phyloP scores from a whole-genome alignment of 176 grass and related monocot species.

The Otatea glauca region DNA sequence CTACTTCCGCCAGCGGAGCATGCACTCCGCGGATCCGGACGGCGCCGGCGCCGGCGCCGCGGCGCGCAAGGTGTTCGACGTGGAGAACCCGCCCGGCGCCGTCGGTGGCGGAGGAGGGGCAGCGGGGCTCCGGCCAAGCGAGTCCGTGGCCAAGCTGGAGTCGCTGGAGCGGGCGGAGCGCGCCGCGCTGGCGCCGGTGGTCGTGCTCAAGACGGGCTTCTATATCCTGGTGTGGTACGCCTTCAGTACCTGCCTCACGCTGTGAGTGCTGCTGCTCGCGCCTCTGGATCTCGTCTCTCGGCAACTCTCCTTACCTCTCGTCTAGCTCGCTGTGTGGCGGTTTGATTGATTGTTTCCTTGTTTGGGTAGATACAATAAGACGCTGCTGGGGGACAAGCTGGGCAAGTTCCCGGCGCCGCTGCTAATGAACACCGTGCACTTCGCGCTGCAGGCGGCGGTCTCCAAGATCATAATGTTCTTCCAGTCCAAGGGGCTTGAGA shows the following conservation, averaged over 20 bases:
- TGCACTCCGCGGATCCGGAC: constrained; percentile 51
- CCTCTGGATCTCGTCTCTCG: constrained; percentile 30
- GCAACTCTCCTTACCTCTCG: not conserved
- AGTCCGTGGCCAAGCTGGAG: constrained; percentile 87
- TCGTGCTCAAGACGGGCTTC: constrained; percentile 72
- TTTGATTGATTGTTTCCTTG: constrained; percentile 10
- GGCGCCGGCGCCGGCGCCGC: not conserved
- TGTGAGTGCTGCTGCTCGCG: constrained; percentile 56
- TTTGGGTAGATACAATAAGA: constrained; percentile 85
- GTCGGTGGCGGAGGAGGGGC: not conserved
- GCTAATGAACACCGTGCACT: constrained; percentile 99
- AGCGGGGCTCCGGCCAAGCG: constrained; percentile 59
- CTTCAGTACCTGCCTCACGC: constrained; percentile 97
- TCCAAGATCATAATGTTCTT: constrained; percentile 80
- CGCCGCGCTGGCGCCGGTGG: constrained; percentile 60
- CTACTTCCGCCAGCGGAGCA: constrained; percentile 75
- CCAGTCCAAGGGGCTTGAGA: constrained; percentile 64
- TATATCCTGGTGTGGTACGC: constrained; percentile 98
- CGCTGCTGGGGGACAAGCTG: constrained; percentile 94
- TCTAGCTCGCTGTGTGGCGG: constrained; percentile 9
- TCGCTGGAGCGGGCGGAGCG: constrained; percentile 66
- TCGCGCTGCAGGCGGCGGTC: constrained; percentile 89
- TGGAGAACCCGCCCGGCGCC: constrained; percentile 55
- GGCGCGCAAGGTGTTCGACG: constrained; percentile 58
- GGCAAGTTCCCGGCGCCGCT: constrained; percentile 98